Conservation (phyloP, 352 stramenopile species). For the Phytophthora uliginosa region DNA sequence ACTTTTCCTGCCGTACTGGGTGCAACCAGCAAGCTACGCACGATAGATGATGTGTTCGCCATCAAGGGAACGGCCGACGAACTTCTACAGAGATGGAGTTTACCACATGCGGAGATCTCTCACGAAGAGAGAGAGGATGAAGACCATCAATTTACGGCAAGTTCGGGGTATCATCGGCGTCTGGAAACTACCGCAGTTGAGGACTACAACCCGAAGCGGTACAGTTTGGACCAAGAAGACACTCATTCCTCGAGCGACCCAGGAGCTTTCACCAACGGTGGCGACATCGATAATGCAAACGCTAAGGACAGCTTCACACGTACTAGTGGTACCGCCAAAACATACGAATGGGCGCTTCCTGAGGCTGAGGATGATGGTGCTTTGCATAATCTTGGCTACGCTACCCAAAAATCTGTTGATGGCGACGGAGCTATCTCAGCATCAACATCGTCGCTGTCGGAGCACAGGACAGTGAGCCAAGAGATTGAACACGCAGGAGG, state of each 20-base stretch:
- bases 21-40: conserved; percentile 33
- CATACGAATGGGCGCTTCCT: conserved; percentile 34
- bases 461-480: conserved; percentile 32
- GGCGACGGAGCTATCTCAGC: conserved; percentile 8
- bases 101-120: conserved; percentile 10
- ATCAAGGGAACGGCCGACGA: conserved; percentile 54
- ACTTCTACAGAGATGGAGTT: conserved; percentile 48
- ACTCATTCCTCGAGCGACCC: conserved; percentile 11
- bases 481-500: conserved; percentile 67
- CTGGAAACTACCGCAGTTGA: conserved; percentile 22
- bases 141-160: conserved; percentile 3
- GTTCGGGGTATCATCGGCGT: conserved; percentile 7
- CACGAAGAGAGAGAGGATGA: conserved; percentile 1
- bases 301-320: background rate
- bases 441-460: conserved; percentile 22
- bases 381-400: conserved; percentile 4
- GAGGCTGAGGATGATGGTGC: conserved; percentile 9
- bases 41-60: conserved; percentile 49
- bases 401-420: conserved; percentile 6
- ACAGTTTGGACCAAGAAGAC: conserved; percentile 38
- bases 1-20: background rate
- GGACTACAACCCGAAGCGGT: conserved; percentile 44
- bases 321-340: background rate
- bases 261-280: conserved; percentile 1
- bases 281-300: background rate